Conservation (phyloP, 805 yeast species). For the Teunomyces pallodes region DNA sequence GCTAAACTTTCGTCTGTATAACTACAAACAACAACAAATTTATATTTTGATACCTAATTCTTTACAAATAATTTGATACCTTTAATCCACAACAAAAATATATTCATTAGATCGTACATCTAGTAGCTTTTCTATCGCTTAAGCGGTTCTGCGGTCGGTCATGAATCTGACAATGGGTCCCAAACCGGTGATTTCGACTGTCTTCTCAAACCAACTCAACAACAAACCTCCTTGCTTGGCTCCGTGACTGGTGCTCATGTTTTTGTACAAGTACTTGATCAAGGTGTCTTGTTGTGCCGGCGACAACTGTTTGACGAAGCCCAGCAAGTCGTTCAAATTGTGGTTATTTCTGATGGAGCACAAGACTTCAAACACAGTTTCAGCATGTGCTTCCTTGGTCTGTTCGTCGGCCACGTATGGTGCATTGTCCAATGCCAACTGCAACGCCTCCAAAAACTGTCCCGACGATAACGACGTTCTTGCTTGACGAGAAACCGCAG, state of each 20-base stretch:
- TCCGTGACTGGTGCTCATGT: constrained; percentile 75
- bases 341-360: constrained; percentile 49
- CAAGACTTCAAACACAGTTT: constrained; percentile 66
- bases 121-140: not conserved
- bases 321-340: constrained; percentile 63
- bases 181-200: constrained; percentile 78
- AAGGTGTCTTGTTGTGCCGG: constrained; percentile 71
- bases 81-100: not conserved
- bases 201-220: constrained; percentile 89
- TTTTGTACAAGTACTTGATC: constrained; percentile 80
- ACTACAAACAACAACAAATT: not conserved
- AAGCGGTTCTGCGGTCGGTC: constrained; percentile 73
- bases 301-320: constrained; percentile 56
- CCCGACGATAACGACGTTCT: constrained; percentile 70
- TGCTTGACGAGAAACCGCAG: constrained; percentile 51
- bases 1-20: constrained; percentile 1
- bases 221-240: constrained; percentile 84
- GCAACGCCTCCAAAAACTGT: constrained; percentile 64
- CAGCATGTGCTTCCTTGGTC: constrained; percentile 45
- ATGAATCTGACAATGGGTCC: constrained; percentile 86
- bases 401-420: constrained; percentile 76
- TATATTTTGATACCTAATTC: not conserved
- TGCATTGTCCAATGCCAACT: constrained; percentile 62
- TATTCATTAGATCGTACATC: not conserved
- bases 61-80: not conserved